phyloP scores from a whole-genome alignment of 1,139 yeast species.

The Scheffersomyces titani region DNA sequence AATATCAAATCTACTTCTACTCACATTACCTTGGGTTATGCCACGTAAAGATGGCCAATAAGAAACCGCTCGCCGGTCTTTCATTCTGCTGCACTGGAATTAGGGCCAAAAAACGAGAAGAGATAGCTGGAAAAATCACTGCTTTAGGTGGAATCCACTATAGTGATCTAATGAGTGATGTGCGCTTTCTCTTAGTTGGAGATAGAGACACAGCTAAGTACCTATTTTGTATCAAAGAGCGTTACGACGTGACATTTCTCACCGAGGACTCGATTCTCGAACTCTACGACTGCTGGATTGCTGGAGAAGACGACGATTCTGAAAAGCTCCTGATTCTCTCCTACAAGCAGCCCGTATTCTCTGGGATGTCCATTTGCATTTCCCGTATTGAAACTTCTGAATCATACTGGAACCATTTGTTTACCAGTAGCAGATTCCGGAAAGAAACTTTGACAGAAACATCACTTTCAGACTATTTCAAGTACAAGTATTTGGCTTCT shows the following conservation, averaged over 20 bases:
- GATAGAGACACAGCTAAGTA: constrained; percentile 67
- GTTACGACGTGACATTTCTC: constrained; percentile 63
- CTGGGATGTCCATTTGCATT: constrained; percentile 49
- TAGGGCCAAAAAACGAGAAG: constrained; percentile 27
- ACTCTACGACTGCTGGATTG: constrained; percentile 54
- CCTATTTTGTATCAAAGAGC: constrained; percentile 56
- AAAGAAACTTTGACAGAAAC: constrained; percentile 8
- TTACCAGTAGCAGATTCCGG: constrained; percentile 12
- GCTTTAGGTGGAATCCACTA: constrained; percentile 66
- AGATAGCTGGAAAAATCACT: constrained; percentile 41
- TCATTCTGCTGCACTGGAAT: constrained; percentile 49
- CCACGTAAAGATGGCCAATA: constrained; percentile 3
- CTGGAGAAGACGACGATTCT: constrained; percentile 43
- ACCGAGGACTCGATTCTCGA: constrained; percentile 45
- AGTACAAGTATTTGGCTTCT: constrained; percentile 22
- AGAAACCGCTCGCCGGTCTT: constrained; percentile 33
- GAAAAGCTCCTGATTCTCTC: constrained; percentile 16
- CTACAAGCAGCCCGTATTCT: constrained; percentile 45
- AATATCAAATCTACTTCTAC: neutral
- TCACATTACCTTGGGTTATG: neutral
- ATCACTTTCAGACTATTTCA: constrained; percentile 24
- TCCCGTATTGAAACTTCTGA: constrained; percentile 46
- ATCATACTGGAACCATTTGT: constrained; percentile 9
- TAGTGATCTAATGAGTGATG: constrained; percentile 67
- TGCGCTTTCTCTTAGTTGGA: constrained; percentile 69